A percentile compares a stretch with the other conserved stretches of the same genome.
Evolutionary conservation across 106 monocot species (phyloP).

Genomic region (Amphibolis antarctica): DNA sequence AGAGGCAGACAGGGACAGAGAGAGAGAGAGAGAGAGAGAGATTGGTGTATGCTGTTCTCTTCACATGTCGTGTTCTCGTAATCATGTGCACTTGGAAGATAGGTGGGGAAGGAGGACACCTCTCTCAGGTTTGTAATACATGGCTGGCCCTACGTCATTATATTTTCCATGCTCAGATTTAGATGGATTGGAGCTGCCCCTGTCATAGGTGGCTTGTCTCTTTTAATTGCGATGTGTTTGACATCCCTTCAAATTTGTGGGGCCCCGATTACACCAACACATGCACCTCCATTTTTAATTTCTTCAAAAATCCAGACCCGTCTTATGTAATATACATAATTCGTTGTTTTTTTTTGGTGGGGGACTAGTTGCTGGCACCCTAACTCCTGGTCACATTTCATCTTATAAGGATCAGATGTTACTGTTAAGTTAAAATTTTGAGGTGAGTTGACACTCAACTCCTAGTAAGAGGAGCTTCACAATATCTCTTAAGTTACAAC

Average conservation of each 20-base stretch:
- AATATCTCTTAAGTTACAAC: no score
- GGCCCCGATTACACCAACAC: constrained; percentile 3
- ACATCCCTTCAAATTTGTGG: not conserved
- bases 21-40: not conserved
- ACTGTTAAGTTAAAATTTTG: no score
- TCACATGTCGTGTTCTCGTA: constrained; percentile 6
- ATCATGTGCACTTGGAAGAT: not conserved
- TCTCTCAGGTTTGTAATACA: not conserved
- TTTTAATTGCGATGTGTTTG: not conserved
- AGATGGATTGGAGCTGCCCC: not conserved
- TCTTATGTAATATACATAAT: no score
- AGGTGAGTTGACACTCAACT: no score
- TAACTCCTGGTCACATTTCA: not conserved
- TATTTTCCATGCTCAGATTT: not conserved
- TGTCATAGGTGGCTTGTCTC: constrained; percentile 4
- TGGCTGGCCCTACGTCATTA: not conserved
- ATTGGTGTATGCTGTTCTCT: constrained; percentile 6
- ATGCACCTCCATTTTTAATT: not conserved
- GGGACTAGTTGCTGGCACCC: not conserved
- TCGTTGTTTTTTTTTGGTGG: constrained; percentile 1
- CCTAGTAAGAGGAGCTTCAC: no score
- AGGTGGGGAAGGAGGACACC: not conserved
- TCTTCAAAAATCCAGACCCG: not conserved
- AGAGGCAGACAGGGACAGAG: not conserved
- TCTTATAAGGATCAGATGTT: not conserved